Conservation (phyloP, 2,329 filamentous ascomycete species). For the Fusarium sp. region DNA sequence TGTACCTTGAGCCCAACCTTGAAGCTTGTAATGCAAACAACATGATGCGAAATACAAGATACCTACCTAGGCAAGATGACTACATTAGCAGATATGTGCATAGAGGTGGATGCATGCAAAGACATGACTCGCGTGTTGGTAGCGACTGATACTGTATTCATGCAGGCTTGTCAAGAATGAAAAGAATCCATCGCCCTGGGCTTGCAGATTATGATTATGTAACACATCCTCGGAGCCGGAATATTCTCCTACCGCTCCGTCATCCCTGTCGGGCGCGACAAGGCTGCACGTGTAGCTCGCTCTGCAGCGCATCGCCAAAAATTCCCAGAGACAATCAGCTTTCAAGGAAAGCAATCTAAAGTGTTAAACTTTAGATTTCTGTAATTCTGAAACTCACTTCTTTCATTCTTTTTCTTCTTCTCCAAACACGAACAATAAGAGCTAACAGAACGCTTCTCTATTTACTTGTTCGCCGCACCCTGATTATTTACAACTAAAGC, state of each 20-base stretch:
- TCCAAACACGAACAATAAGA: neutral
- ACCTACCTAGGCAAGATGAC: neutral
- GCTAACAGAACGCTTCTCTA: neutral
- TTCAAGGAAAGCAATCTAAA: conserved; percentile 14
- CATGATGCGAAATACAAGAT: neutral
- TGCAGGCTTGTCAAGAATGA: neutral
- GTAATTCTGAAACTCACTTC: neutral
- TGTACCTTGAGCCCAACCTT: neutral
- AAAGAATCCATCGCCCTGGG: neutral
- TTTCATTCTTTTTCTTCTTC: conserved; percentile 2
- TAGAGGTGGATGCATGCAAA: neutral
- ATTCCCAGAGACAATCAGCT: conserved; percentile 37
- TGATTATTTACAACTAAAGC: conserved; percentile 22
- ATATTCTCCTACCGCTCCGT: conserved; percentile 24
- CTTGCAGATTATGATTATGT: conserved; percentile 1
- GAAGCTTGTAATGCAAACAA: neutral
- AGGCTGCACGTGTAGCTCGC: conserved; percentile 46
- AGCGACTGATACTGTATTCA: neutral
- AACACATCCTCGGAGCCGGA: conserved; percentile 21
- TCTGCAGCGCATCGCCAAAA: conserved; percentile 44
- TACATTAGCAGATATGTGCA: neutral
- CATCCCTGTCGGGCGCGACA: conserved; percentile 43
- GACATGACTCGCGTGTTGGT: neutral
- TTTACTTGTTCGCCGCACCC: neutral
- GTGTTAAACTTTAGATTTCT: conserved; percentile 11